phyloP scores from a whole-genome alignment of 192 early-diverging fungal species.

The Haplosporangium gracile region DNA sequence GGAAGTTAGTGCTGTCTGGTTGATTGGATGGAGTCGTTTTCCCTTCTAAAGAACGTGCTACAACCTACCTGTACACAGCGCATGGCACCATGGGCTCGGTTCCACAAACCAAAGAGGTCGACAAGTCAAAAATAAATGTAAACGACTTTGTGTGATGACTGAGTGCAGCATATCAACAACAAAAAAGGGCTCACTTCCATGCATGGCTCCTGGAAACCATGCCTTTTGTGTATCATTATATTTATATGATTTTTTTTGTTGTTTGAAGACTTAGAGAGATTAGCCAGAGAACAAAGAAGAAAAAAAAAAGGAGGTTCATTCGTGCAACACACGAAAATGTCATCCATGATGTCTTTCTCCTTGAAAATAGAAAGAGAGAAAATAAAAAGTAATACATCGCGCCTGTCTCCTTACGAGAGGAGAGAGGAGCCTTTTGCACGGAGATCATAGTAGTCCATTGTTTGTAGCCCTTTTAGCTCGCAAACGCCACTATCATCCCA shows the following conservation, averaged over 20 bases:
- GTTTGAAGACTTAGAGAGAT: not conserved
- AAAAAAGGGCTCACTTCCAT: not conserved
- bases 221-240: not conserved
- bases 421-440: conserved; percentile 7
- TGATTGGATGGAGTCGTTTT: not conserved
- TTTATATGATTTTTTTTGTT: not conserved
- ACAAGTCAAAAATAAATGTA: not conserved
- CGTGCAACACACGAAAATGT: not conserved
- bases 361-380: not conserved
- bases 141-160: not conserved
- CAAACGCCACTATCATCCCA: conserved; percentile 7
- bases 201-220: conserved; percentile 7
- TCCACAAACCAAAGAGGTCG: not conserved
- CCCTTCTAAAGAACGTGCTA: not conserved
- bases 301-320: conserved; percentile 3
- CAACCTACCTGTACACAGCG: not conserved
- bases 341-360: conserved; percentile 5
- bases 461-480: not conserved
- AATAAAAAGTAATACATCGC: not conserved
- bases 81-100: not conserved
- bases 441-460: not conserved
- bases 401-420: not conserved
- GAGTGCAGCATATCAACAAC: not conserved
- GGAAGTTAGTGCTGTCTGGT: no score
- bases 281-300: not conserved